phyloP scores from a whole-genome alignment of 768 basidiomycete species.

The Macrolepiota fuliginosa region DNA sequence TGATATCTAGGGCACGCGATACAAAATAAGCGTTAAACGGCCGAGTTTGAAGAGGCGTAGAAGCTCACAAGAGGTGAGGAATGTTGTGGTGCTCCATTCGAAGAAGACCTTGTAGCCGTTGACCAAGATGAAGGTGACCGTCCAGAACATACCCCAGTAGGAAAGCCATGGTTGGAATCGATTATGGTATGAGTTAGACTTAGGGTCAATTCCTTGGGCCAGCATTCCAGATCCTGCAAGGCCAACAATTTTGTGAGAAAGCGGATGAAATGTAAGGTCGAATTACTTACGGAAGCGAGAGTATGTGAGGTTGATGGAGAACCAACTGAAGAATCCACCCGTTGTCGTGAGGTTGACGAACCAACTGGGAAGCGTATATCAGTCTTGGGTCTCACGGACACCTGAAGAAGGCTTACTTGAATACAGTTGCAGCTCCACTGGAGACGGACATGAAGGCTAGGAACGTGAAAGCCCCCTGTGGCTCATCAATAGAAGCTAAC shows the following conservation, averaged over 20 bases:
- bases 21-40: background rate
- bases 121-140: slow-evolving; percentile 52
- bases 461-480: slow-evolving; percentile 40
- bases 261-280: background rate
- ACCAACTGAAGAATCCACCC: slow-evolving; percentile 69
- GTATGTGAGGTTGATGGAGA: slow-evolving; percentile 68
- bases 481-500: background rate
- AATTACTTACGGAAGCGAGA: slow-evolving; percentile 58
- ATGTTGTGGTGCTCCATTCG: slow-evolving; percentile 51
- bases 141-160: slow-evolving; percentile 72
- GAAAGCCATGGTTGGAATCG: slow-evolving; percentile 63
- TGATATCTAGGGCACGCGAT: slow-evolving; percentile 32
- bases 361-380: slow-evolving; percentile 41
- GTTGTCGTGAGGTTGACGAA: slow-evolving; percentile 68
- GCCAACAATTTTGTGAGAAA: background rate
- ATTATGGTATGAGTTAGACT: slow-evolving; percentile 60
- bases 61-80: slow-evolving; percentile 40
- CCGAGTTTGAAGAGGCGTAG: background rate
- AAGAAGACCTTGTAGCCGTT: slow-evolving; percentile 63
- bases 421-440: slow-evolving; percentile 52
- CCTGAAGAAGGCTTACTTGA: slow-evolving; percentile 36
- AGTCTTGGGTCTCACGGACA: background rate
- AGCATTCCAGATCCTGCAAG: slow-evolving; percentile 55
- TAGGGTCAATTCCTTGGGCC: slow-evolving; percentile 63
- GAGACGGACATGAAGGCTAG: slow-evolving; percentile 68